Evolutionary conservation across 2,329 filamentous ascomycete genomes (phyloP).

Genomic region (Neonectria magnoliae): DNA sequence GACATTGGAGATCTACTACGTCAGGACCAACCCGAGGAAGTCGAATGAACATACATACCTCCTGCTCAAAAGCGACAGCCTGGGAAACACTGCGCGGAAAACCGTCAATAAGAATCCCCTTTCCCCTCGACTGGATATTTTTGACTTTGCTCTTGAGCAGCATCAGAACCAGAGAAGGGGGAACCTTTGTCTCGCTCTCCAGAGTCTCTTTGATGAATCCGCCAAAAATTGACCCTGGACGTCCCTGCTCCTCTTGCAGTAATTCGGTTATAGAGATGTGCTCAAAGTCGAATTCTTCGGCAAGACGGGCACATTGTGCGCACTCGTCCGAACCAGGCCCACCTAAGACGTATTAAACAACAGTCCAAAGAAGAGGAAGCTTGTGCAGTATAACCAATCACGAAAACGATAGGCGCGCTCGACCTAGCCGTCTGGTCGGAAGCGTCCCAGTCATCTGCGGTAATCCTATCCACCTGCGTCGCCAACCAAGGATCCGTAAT

Average conservation of each 20-base stretch:
- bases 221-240: constrained; percentile 20
- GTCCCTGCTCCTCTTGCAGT: constrained; percentile 20
- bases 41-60: constrained; percentile 1
- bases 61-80: constrained; percentile 20
- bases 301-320: not conserved
- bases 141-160: constrained; percentile 23
- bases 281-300: constrained; percentile 16
- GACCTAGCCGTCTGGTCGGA: constrained; percentile 5
- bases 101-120: constrained; percentile 18
- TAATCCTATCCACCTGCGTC: constrained; percentile 17
- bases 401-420: constrained; percentile 18
- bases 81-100: constrained; percentile 20
- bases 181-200: constrained; percentile 6
- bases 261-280: constrained; percentile 17
- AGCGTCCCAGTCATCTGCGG: constrained; percentile 22
- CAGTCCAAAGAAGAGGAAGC: not conserved
- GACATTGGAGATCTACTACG: constrained; percentile 5
- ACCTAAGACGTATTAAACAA: constrained; percentile 12
- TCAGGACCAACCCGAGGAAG: not conserved
- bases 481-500: constrained; percentile 24
- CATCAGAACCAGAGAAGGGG: constrained; percentile 15
- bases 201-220: constrained; percentile 20
- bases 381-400: constrained; percentile 11
- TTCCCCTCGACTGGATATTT: constrained; percentile 12
- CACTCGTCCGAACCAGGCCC: not conserved